Evolutionary conservation across 352 stramenopile genomes (phyloP), one percentile per base, ranked within the genome.

Genomic region (Lagenidium giganteum): DNA sequence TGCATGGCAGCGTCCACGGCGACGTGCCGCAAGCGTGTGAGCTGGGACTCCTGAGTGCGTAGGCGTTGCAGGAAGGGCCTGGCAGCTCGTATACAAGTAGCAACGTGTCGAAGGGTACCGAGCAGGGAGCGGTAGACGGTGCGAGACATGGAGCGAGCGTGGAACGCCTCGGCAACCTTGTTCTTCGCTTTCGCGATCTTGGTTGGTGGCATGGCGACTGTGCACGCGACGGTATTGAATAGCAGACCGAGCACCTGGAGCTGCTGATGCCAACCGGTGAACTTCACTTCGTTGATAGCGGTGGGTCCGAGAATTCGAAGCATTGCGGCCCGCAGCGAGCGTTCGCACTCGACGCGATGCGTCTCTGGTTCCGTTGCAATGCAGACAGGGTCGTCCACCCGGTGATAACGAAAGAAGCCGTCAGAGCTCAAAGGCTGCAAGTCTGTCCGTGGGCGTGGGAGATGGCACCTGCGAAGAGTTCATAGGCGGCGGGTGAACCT

Each of bases 181-280:
- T n/a, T n/a, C n/a, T n/a, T n/a, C n/a, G 38, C 32, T 23, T 56
- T 60, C 4, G 1, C 3, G 28, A 54, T 51, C 27, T 57, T 65
- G 1, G 33, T 37, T 13, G 6, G 0, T 2, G 56, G 56, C 44
- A 60, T 65, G 3, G 49, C 56, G 0, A 57, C 56, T 0, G 13
- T 35, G 5, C 29, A 31, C 1, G 2, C 5, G 0, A 4, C n/a
- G 11, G 53, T 52, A 32, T 65, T 17, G 40, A 39, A 65, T 5
- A 35, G 24, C 0, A 65, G 40, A 6, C 45, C 56, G 2, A 61
- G 21, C 0, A 38, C 56, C 24, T 42, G 17, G 2, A 33, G 9
- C n/a, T 16, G 5, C 8, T 29, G 51, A 0, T 24, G 12, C 50
- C 56, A 65, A 0, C 1, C 2, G 0, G 44, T 47, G 26, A 65